Evolutionary conservation across 1,284 basidiomycete species (phyloP).

Genomic region (Ceratobasidium sp.): DNA sequence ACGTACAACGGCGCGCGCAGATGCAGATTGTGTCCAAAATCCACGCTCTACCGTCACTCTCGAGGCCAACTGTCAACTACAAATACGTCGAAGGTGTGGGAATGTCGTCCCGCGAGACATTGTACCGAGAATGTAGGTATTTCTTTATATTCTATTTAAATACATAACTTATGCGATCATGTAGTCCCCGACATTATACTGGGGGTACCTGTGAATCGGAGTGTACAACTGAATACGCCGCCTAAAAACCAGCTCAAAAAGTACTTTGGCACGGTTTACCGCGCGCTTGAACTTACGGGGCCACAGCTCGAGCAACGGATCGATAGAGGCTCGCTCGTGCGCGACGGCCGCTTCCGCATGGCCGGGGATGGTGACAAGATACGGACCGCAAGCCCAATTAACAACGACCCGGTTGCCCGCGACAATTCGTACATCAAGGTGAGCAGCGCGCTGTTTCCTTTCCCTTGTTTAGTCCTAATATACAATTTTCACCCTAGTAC

Average conservation of each 20-base stretch:
- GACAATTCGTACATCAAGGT: neutral
- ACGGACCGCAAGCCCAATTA: neutral
- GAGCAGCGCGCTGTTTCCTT: neutral
- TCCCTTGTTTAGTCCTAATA: neutral
- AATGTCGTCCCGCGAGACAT: neutral
- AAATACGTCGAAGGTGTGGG: neutral
- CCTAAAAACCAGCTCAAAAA: neutral
- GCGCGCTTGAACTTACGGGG: neutral
- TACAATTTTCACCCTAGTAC: slow-evolving; percentile 16
- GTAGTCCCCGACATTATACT: slow-evolving; percentile 10
- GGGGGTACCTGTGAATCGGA: neutral
- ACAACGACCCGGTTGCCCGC: slow-evolving; percentile 1
- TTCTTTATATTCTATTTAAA: neutral
- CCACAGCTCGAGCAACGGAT: neutral
- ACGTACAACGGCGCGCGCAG: slow-evolving; percentile 20
- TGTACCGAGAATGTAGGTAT: slow-evolving; percentile 21
- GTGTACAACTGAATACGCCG: neutral
- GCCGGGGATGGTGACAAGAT: slow-evolving; percentile 6
- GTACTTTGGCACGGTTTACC: slow-evolving; percentile 8
- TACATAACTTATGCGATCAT: neutral
- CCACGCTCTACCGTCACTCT: neutral
- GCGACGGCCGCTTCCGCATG: slow-evolving; percentile 24
- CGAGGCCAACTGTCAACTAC: neutral
- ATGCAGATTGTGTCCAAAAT: slow-evolving; percentile 8
- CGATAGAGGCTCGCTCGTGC: neutral